Base-by-base conservation (phyloP, 345 rosid species). In the Euphorbia pulcherrima region DNA sequence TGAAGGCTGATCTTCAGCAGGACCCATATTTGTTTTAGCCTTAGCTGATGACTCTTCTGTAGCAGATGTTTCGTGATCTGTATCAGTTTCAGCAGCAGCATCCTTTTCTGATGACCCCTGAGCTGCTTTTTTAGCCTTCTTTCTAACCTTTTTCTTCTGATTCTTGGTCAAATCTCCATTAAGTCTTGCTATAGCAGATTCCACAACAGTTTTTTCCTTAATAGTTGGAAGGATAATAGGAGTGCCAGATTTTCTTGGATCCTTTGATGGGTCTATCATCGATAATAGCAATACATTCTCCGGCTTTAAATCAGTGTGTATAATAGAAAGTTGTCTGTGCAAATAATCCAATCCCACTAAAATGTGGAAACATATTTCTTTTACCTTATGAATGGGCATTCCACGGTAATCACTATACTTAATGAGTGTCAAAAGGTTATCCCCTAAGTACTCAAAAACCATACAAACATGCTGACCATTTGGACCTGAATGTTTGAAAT, bases 381-480 rank as follows among this genome's bases (percentile, higher is more conserved):
- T 88, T 48, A 86, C 88, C 84, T 56, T 80, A 54, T 74, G 74
- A 59, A 84, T 77, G 0, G 93, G 90, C 70, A 88, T 20, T 12
- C 93, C 90, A 14, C 73, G 82, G 65, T 84, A 88, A 75, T 83
- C 82, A 23, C 74, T 62, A 64, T 84, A 86, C 82, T 88, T 88
- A 63, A 88, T 86, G 48, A 85, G 86, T 4, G 86, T 84, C 72
- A 88, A 81, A 50, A 88, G 90, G 77, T 85, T 85, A 73, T 88
- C 90, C 11, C 88, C 93, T 60, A 88, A 75, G 77, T 85, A 88
- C 78, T 88, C 90, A 74, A 88, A 88, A 69, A 84, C 90, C 93
- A 88, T 88, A 72, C 88, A 88, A 39, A 88, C 85, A 59, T 88
- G 93, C 76, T 88, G 90, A 12, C 93, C 93, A 70, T 88, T 88